Conservation (phyloP, 2,329 filamentous ascomycete genomes). For the Exophiala oligosperma region DNA sequence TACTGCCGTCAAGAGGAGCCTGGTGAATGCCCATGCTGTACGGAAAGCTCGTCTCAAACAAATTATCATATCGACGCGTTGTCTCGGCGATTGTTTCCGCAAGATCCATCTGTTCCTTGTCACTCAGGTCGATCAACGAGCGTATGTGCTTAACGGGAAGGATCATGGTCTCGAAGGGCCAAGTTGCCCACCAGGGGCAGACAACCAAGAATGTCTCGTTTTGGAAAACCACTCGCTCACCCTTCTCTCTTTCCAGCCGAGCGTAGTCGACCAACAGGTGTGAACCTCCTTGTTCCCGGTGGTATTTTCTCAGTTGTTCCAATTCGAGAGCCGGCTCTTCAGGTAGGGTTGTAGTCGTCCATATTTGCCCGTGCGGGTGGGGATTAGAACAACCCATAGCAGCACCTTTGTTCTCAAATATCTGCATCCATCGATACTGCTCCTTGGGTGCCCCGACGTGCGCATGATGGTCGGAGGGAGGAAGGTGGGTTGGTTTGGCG, state of each 20-base stretch:
- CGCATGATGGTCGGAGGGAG: slow-evolving; percentile 47
- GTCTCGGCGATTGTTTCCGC: slow-evolving; percentile 86
- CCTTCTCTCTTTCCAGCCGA: slow-evolving; percentile 74
- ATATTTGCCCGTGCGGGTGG: slow-evolving; percentile 94
- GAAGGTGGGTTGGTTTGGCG: slow-evolving; percentile 47
- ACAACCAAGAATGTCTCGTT: slow-evolving; percentile 83
- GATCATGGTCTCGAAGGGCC: slow-evolving; percentile 95
- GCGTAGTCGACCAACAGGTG: slow-evolving; percentile 88
- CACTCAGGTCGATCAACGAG: slow-evolving; percentile 76
- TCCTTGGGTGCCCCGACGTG: slow-evolving; percentile 59
- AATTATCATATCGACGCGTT: slow-evolving; percentile 88
- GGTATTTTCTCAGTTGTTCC: slow-evolving; percentile 75
- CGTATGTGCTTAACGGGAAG: slow-evolving; percentile 81
- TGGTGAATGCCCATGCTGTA: slow-evolving; percentile 98
- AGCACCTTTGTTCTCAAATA: slow-evolving; percentile 97
- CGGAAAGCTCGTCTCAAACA: slow-evolving; percentile 95
- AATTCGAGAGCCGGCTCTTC: slow-evolving; percentile 86
- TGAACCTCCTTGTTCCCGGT: slow-evolving; percentile 66
- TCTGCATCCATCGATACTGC: slow-evolving; percentile 96
- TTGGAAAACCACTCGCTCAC: slow-evolving; percentile 83
- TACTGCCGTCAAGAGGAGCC: slow-evolving; percentile 78
- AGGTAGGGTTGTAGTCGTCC: slow-evolving; percentile 87
- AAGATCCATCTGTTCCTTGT: slow-evolving; percentile 68
- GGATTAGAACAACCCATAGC: slow-evolving; percentile 99
- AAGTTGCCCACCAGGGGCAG: slow-evolving; percentile 96